These are phyloP conservation scores for Elaeis guineensis DNA, from an alignment of 176 grass and related monocot species.

Conservation along the genomic window DNA sequence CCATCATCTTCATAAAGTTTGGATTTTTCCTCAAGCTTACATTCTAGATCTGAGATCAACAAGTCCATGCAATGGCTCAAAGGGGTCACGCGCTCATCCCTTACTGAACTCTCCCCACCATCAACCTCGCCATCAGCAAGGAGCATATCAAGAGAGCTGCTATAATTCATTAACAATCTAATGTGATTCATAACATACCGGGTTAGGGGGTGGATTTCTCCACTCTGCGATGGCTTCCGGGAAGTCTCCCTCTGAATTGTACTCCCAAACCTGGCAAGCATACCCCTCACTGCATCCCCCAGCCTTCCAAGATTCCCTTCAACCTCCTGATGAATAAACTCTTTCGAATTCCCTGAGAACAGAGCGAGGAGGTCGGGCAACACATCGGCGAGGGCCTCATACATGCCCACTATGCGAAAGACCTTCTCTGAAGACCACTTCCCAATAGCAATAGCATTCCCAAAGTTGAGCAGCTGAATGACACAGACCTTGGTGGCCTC, in stretches of 20 bases:
- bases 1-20: slow-evolving; percentile 78
- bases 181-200: slow-evolving; percentile 94
- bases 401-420: slow-evolving; percentile 82
- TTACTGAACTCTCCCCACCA: slow-evolving; percentile 22
- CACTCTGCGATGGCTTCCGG: slow-evolving; percentile 44
- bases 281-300: slow-evolving; percentile 58
- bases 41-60: slow-evolving; percentile 60
- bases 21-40: slow-evolving; percentile 70
- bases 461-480: slow-evolving; percentile 85
- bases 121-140: slow-evolving; percentile 25
- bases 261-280: slow-evolving; percentile 54
- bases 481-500: slow-evolving; percentile 72
- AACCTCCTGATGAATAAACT: slow-evolving; percentile 53
- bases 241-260: slow-evolving; percentile 59
- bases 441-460: slow-evolving; percentile 74
- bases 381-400: slow-evolving; percentile 61
- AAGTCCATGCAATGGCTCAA: slow-evolving; percentile 51
- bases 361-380: slow-evolving; percentile 51
- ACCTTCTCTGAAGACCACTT: slow-evolving; percentile 64
- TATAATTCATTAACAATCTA: slow-evolving; percentile 58
- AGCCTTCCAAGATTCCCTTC: slow-evolving; percentile 48
- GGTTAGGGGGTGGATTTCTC: slow-evolving; percentile 74
- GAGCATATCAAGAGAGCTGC: slow-evolving; percentile 46
- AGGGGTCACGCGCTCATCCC: slow-evolving; percentile 41
- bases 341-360: slow-evolving; percentile 52